phyloP scores from a whole-genome alignment of 352 stramenopile genomes.

The Blastocystis sp. region DNA sequence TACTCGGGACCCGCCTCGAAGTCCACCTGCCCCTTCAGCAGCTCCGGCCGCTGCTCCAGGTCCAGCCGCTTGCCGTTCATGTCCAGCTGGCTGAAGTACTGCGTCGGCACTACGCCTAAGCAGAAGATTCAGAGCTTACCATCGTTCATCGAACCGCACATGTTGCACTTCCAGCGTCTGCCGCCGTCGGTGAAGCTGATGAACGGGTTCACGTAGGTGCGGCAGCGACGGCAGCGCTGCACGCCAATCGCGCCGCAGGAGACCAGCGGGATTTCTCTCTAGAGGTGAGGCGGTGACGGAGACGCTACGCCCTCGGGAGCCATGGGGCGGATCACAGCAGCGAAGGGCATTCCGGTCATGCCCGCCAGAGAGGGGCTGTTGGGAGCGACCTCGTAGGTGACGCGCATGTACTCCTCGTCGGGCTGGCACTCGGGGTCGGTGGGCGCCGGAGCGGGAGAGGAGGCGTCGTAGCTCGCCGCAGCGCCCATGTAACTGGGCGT shows the following conservation, averaged over 20 bases:
- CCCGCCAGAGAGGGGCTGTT: conserved; percentile 54
- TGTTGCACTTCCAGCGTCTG: conserved; percentile 83
- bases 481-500: conserved; percentile 15
- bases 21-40: conserved; percentile 79
- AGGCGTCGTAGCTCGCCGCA: neutral
- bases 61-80: conserved; percentile 88
- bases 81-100: conserved; percentile 96
- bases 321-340: conserved; percentile 51
- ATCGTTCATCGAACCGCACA: conserved; percentile 84
- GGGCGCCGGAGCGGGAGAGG: neutral
- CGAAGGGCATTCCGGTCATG: conserved; percentile 52
- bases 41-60: conserved; percentile 82
- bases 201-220: conserved; percentile 89
- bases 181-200: conserved; percentile 83
- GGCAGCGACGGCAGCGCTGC: conserved; percentile 83
- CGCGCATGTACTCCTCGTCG: conserved; percentile 57
- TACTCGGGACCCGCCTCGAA: conserved; percentile 82
- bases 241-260: conserved; percentile 76
- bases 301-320: conserved; percentile 6
- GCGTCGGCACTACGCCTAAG: conserved; percentile 78
- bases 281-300: neutral
- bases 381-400: conserved; percentile 51
- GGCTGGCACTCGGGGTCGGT: conserved; percentile 13
- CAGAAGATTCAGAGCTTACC: neutral
- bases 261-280: conserved; percentile 72